A percentile compares a stretch with the other conserved stretches of the same genome.
These are phyloP conservation scores for Phytomonas sp. DNA, from an alignment of 208 protist genomes.

Conservation along the genomic window DNA sequence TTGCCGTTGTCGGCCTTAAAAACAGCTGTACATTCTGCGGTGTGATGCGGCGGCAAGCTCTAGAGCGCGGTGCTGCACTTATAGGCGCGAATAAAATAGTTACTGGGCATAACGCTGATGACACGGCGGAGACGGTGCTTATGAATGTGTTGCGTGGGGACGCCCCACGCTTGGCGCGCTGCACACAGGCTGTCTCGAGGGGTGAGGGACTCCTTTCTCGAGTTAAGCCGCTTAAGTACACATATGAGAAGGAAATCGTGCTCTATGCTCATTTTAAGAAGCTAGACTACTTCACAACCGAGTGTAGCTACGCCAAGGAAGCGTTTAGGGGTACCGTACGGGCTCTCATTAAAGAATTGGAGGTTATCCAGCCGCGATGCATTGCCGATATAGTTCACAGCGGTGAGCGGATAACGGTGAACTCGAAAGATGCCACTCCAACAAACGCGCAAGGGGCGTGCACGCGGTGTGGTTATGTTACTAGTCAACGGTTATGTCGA, in stretches of 20 bases:
- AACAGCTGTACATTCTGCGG: constrained; percentile 98
- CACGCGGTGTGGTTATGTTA: constrained; percentile 86
- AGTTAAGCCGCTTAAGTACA: constrained; percentile 96
- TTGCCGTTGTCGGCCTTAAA: constrained; percentile 83
- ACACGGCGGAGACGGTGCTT: constrained; percentile 97
- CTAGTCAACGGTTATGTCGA: constrained; percentile 87
- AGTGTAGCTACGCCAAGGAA: constrained; percentile 96
- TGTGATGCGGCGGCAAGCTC: constrained; percentile 95
- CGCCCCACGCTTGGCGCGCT: constrained; percentile 88
- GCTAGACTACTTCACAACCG: constrained; percentile 97
- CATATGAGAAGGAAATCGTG: constrained; percentile 98
- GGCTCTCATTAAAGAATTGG: constrained; percentile 92
- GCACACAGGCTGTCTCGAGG: constrained; percentile 41
- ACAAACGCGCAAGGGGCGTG: constrained; percentile 57
- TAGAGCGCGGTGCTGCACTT: constrained; percentile 90
- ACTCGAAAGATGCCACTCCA: constrained; percentile 29
- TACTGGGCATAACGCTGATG: constrained; percentile 98
- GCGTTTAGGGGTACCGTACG: constrained; percentile 94
- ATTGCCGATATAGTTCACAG: constrained; percentile 91
- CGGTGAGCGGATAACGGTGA: constrained; percentile 73
- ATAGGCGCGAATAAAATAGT: constrained; percentile 91
- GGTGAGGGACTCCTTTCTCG: constrained; percentile 59
- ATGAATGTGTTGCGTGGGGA: constrained; percentile 96
- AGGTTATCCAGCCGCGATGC: constrained; percentile 79
- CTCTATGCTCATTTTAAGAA: constrained; percentile 97